These are phyloP conservation scores for Microstroma glucosiphilum DNA, from an alignment of 1,284 basidiomycete genomes.

Conservation along the genomic window DNA sequence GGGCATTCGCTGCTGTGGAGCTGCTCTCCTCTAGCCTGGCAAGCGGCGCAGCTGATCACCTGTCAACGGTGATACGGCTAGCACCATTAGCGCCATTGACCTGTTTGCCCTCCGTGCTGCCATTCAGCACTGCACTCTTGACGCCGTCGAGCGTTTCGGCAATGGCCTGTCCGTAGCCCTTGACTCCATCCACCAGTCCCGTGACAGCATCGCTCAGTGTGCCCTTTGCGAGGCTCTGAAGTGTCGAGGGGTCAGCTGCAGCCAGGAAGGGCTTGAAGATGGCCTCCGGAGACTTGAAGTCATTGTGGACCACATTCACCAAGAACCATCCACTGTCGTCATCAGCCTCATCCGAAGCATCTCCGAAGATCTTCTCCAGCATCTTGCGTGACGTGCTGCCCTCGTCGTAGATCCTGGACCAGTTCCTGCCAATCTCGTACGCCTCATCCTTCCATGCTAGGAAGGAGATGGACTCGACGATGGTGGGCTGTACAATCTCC, in stretches of 20 bases:
- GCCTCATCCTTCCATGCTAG: constrained; percentile 51
- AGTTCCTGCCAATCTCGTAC: constrained; percentile 48
- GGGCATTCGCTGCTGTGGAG: too few relatives aligned
- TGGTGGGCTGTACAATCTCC: constrained; percentile 95
- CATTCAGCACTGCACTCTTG: neutral
- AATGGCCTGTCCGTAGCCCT: neutral
- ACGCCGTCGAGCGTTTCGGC: neutral
- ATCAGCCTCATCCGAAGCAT: neutral
- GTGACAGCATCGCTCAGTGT: neutral
- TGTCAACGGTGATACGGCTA: neutral
- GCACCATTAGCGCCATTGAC: neutral
- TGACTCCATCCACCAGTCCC: neutral
- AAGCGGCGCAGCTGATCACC: neutral
- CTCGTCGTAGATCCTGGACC: constrained; percentile 42
- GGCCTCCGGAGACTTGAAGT: constrained; percentile 42
- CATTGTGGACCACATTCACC: constrained; percentile 49
- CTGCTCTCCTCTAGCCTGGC: neutral
- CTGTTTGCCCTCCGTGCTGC: neutral
- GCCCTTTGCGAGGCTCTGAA: neutral
- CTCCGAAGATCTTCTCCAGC: constrained; percentile 40
- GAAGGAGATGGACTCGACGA: constrained; percentile 65
- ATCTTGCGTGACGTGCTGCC: constrained; percentile 30
- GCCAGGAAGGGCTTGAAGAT: constrained; percentile 47
- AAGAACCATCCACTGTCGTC: constrained; percentile 29
- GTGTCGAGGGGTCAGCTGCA: neutral